These are phyloP conservation scores for Garcia nutans DNA, from an alignment of 345 rosid species.

Conservation along the genomic window DNA sequence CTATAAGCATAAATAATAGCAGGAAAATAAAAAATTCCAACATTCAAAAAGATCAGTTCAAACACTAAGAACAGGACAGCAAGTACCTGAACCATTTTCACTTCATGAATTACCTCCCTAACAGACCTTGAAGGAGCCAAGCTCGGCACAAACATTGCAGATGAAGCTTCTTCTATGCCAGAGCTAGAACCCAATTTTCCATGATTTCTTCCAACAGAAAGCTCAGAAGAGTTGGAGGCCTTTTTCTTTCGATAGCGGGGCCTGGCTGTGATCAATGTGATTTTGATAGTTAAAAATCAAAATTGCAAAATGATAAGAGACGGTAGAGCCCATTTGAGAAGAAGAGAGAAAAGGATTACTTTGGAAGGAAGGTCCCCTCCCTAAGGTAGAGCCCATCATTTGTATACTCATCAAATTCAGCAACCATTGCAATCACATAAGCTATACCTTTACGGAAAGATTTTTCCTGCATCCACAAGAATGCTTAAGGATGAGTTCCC, in stretches of 20 bases:
- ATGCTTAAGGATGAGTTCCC: background rate
- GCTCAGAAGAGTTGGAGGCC: constrained; percentile 46
- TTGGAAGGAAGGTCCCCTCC: constrained; percentile 83
- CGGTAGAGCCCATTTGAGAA: background rate
- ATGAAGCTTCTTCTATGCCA: constrained; percentile 48
- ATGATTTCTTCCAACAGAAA: constrained; percentile 44
- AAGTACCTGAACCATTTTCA: constrained; percentile 78
- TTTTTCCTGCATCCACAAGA: constrained; percentile 57
- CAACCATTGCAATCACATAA: constrained; percentile 85
- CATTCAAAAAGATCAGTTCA: background rate
- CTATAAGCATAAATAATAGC: background rate
- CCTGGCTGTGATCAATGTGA: constrained; percentile 46
- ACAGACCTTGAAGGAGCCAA: constrained; percentile 70
- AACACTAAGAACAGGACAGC: background rate
- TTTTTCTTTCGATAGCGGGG: constrained; percentile 62
- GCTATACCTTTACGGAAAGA: constrained; percentile 71
- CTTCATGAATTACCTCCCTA: constrained; percentile 74
- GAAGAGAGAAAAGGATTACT: constrained; percentile 40
- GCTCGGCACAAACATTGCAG: constrained; percentile 68
- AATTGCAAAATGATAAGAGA: constrained; percentile 3
- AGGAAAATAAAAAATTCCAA: background rate
- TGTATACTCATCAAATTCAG: constrained; percentile 85
- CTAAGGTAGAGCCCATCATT: constrained; percentile 82
- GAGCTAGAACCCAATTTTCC: constrained; percentile 34
- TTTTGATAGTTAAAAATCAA: constrained; percentile 23